Evolutionary conservation across 78 protist genomes (phyloP).

Genomic region (Emiliania huxleyi): DNA sequence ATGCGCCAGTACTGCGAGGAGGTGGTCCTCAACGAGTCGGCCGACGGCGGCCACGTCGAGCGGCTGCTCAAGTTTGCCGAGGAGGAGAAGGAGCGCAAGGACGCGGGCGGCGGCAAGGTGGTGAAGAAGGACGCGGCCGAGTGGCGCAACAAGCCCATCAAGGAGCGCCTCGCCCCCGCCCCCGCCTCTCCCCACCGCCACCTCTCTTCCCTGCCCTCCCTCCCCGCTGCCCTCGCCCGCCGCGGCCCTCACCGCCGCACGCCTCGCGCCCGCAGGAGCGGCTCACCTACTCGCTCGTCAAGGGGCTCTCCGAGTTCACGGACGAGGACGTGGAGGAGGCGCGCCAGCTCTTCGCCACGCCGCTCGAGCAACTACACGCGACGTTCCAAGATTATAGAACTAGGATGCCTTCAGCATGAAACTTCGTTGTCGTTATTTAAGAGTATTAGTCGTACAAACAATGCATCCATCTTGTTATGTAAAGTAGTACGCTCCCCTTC

Average conservation of each 20-base stretch:
- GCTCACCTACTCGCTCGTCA: constrained; percentile 82
- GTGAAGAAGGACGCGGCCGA: constrained; percentile 52
- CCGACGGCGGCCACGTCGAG: constrained; percentile 34
- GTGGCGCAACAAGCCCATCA: constrained; percentile 84
- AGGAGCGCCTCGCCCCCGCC: no score
- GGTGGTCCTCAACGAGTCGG: constrained; percentile 61
- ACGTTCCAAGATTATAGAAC: no score
- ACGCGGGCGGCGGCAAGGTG: constrained; percentile 33
- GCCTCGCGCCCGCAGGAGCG: constrained; percentile 55
- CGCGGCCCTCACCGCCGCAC: background rate
- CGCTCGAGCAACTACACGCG: constrained; percentile 7
- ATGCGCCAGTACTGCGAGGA: constrained; percentile 50
- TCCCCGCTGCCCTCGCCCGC: no score
- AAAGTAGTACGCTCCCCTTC: constrained; percentile 95
- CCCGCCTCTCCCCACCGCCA: no score
- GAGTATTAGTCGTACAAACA: background rate
- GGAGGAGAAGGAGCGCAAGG: constrained; percentile 32
- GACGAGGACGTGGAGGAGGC: constrained; percentile 94
- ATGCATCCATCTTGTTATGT: constrained; percentile 8
- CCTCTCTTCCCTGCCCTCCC: no score
- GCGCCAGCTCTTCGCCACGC: constrained; percentile 34
- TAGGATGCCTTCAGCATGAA: no score
- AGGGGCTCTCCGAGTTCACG: constrained; percentile 89
- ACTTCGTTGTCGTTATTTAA: no score
- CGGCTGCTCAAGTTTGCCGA: constrained; percentile 31